Evolutionary conservation across 2,329 filamentous ascomycete species (phyloP).

Genomic region (Sclerotinia minor): DNA sequence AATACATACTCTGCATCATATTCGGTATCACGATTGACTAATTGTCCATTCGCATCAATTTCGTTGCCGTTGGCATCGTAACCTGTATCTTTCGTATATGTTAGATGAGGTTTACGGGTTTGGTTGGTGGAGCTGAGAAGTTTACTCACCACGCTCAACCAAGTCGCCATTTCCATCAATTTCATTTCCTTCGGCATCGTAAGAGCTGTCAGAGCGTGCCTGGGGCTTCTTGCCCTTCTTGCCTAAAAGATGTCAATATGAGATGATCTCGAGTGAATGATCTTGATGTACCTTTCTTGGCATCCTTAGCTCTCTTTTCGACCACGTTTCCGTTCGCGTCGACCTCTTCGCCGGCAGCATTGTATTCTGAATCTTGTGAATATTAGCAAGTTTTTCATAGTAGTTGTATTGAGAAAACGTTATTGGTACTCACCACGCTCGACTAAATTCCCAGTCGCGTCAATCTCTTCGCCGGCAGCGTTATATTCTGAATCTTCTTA

Average conservation of each 20-base stretch:
- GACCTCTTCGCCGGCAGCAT: constrained; percentile 6
- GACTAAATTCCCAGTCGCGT: background rate
- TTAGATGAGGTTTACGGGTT: background rate
- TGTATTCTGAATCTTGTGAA: background rate
- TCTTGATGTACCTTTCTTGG: too few relatives aligned
- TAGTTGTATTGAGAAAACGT: too few relatives aligned
- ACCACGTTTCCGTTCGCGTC: background rate
- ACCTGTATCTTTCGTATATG: background rate
- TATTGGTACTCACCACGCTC: too few relatives aligned
- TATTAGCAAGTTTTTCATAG: too few relatives aligned
- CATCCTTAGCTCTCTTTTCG: background rate
- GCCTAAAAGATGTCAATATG: too few relatives aligned
- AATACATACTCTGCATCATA: constrained; percentile 13
- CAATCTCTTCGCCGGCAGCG: constrained; percentile 3
- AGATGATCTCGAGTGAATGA: too few relatives aligned
- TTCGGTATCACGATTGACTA: background rate
- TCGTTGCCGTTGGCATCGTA: constrained; percentile 7
- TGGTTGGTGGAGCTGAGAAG: background rate
- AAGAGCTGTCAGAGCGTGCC: background rate
- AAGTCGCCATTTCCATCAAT: constrained; percentile 19
- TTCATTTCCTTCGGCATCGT: constrained; percentile 30
- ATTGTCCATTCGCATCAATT: background rate
- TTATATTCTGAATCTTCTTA: constrained; percentile 1
- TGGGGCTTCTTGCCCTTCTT: too few relatives aligned
- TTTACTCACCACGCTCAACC: constrained; percentile 7